phyloP scores from a whole-genome alignment of 768 basidiomycete species.

The Lactifluus volemus region DNA sequence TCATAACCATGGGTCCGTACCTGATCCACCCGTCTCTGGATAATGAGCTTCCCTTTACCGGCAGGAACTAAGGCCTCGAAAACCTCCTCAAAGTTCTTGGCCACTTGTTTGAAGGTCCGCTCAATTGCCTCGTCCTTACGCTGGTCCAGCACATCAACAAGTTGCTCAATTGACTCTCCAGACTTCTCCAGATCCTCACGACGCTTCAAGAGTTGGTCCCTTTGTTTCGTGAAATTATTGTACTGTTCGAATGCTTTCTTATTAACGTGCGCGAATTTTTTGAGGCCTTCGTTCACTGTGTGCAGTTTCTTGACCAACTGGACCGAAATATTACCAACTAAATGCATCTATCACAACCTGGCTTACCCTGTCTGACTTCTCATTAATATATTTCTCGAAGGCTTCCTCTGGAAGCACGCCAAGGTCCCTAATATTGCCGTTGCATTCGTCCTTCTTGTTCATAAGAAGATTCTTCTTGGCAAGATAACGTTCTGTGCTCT shows the following conservation, averaged over 20 bases:
- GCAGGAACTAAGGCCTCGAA: conserved; percentile 95
- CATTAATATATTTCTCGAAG: conserved; percentile 86
- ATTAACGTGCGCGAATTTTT: conserved; percentile 97
- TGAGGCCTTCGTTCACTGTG: conserved; percentile 81
- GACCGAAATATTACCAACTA: background rate
- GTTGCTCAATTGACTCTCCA: conserved; percentile 80
- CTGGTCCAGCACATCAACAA: conserved; percentile 90
- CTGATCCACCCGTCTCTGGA: conserved; percentile 85
- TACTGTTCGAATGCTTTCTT: conserved; percentile 99
- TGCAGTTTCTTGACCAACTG: conserved; percentile 94
- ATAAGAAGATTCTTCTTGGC: conserved; percentile 84
- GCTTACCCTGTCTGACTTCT: conserved; percentile 79
- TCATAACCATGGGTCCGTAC: conserved; percentile 29
- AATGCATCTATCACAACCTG: background rate
- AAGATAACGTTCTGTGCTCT: conserved; percentile 90
- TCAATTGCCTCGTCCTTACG: conserved; percentile 99
- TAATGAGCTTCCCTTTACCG: conserved; percentile 84
- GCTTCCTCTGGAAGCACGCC: conserved; percentile 97
- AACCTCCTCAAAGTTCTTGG: conserved; percentile 93
- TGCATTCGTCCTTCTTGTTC: conserved; percentile 87
- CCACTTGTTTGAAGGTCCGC: conserved; percentile 96
- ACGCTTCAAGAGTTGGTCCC: conserved; percentile 80
- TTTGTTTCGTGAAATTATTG: conserved; percentile 95
- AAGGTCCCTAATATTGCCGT: conserved; percentile 89
- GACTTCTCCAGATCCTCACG: conserved; percentile 89